Conservation (phyloP, 2,329 filamentous ascomycete genomes). For the Thermomyces lanuginosus region DNA sequence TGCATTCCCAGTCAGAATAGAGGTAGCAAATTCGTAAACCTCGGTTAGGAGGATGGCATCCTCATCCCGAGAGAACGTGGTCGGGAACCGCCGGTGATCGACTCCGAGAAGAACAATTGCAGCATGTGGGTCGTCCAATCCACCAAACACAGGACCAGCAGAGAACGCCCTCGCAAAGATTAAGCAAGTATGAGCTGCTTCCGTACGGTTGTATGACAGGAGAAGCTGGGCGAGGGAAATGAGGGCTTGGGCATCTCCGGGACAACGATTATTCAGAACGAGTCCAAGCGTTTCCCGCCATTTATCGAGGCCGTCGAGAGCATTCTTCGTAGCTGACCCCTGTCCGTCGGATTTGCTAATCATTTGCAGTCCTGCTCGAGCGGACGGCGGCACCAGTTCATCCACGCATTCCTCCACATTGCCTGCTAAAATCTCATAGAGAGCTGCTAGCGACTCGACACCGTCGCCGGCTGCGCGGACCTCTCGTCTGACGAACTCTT, state of each 20-base stretch:
- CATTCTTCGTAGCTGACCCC: slow-evolving; percentile 51
- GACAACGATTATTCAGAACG: slow-evolving; percentile 73
- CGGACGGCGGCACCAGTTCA: slow-evolving; percentile 83
- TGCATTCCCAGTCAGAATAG: slow-evolving; percentile 46
- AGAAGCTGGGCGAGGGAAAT: slow-evolving; percentile 68
- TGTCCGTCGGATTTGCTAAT: slow-evolving; percentile 53
- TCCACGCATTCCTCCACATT: slow-evolving; percentile 92
- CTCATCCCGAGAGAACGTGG: slow-evolving; percentile 60
- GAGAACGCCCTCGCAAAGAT: slow-evolving; percentile 54
- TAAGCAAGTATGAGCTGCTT: slow-evolving; percentile 88
- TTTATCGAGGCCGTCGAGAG: slow-evolving; percentile 70
- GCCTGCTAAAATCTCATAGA: slow-evolving; percentile 87
- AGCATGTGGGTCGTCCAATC: slow-evolving; percentile 62
- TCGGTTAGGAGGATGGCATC: slow-evolving; percentile 90
- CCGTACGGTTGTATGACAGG: slow-evolving; percentile 67
- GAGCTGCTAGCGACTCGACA: slow-evolving; percentile 71
- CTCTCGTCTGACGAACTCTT: slow-evolving; percentile 91
- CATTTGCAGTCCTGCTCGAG: slow-evolving; percentile 80
- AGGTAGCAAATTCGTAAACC: slow-evolving; percentile 79
- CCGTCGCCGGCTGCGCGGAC: slow-evolving; percentile 66
- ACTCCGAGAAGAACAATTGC: slow-evolving; percentile 73
- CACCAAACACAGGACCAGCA: slow-evolving; percentile 52
- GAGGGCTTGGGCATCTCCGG: slow-evolving; percentile 61
- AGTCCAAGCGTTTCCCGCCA: slow-evolving; percentile 84
- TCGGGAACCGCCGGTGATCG: slow-evolving; percentile 56